Percentiles rank a stretch among this genome's conserved stretches.
Evolutionary conservation across 495 filamentous ascomycete species (phyloP).

Genomic region (Tuber magnatum): DNA sequence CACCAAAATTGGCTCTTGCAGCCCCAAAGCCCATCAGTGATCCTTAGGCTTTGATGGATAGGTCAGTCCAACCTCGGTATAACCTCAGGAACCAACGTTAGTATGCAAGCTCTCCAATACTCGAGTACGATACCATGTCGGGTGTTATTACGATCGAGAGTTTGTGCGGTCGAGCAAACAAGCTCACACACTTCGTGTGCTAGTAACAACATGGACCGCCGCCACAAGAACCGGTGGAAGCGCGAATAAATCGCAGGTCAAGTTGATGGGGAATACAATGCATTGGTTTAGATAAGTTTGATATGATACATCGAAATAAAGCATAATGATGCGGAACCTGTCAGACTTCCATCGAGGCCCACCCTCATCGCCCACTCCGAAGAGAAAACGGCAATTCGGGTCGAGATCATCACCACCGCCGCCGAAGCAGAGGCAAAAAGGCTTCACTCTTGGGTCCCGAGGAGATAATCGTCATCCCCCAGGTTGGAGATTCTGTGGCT

Average conservation of each 20-base stretch:
- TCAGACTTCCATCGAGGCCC: constrained; percentile 59
- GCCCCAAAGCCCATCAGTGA: neutral
- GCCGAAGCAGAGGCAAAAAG: constrained; percentile 46
- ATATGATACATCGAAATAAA: neutral
- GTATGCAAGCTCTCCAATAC: neutral
- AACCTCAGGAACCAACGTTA: neutral
- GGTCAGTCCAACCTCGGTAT: neutral
- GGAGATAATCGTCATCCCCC: constrained; percentile 55
- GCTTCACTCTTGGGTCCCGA: constrained; percentile 56
- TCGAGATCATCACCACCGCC: constrained; percentile 61
- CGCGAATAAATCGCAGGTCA: neutral
- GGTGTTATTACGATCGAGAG: neutral
- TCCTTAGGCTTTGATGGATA: neutral
- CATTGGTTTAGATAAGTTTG: neutral
- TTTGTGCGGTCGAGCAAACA: neutral
- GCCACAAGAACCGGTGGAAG: neutral
- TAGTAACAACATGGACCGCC: neutral
- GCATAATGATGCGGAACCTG: constrained; percentile 43
- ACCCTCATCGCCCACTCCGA: constrained; percentile 46
- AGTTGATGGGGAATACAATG: neutral
- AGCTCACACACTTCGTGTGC: neutral
- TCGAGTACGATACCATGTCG: neutral
- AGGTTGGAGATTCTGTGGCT: constrained; percentile 56
- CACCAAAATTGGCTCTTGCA: neutral
- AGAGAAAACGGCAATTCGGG: constrained; percentile 47